Base-by-base conservation (phyloP, 352 stramenopile genomes). In the Hyphochytrium catenoides region DNA sequence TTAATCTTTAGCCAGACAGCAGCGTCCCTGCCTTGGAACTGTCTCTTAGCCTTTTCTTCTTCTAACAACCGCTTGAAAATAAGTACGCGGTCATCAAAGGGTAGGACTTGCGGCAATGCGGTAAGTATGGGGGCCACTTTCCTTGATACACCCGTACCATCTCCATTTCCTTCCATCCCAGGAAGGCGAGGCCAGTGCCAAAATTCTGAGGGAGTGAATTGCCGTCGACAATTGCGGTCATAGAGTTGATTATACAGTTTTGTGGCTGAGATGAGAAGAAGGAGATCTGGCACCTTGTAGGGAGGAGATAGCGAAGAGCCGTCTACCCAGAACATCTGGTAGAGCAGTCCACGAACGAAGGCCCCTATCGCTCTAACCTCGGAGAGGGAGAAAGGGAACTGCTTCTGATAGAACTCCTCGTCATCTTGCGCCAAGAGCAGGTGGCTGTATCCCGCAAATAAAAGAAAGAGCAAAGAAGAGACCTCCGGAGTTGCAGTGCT, bases 191-290 rank as follows among this genome's bases (percentile, higher is more conserved):
- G 22, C 9, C 26, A 27, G 18, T 41, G 24, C 25, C 34, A 46
- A 37, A 35, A 44, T 8, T 18, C 35, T 3, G n/a, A 30, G 26
- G 26, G 25, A n/a, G 36, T 9, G n/a, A 73, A 68, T 7, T 43
- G 44, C 14, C 57, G 57, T 18, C 63, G 56, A 21, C 52, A 69
- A 33, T 77, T 58, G 1, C 66, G 66, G 37, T 72, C 63, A 32
- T 74, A 75, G 7, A 81, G 47, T 39, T 75, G 63, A 37, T 81
- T 81, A 37, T 74, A 77, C 8, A 81, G 48, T 45, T 72, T 72
- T 7, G 77, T 50, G 0, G 61, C 15, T 35, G 37, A 22, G 23
- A 11, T 15, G 37, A 23, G 17, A 17, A 43, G 26, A 43, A 22
- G 11, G 15, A 11, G 19, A 43, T 23, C 26, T 40, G 37, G 34